Evolutionary conservation across 495 filamentous ascomycete species (phyloP).

Genomic region (Talaromyces borbonicus): DNA sequence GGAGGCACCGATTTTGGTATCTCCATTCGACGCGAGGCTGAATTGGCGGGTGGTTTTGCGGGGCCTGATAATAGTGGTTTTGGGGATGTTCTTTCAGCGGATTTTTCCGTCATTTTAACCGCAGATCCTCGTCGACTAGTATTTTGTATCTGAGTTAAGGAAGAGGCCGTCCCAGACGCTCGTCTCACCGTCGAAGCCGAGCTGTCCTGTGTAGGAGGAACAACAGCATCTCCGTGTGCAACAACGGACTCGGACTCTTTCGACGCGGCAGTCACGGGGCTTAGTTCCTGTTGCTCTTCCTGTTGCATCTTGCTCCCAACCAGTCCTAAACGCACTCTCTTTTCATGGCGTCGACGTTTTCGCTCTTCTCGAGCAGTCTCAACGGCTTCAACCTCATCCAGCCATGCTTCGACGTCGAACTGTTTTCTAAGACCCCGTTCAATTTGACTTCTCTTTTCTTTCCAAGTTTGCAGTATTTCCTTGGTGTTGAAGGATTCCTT

Average conservation of each 20-base stretch:
- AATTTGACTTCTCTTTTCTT: conserved; percentile 37
- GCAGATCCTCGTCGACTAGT: too few species aligned
- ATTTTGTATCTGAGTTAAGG: too few species aligned
- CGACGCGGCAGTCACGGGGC: conserved; percentile 1
- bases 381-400: conserved; percentile 19
- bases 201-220: too few species aligned
- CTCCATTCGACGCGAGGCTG: conserved; percentile 1
- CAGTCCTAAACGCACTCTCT: conserved; percentile 26
- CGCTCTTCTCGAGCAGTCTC: conserved; percentile 25
- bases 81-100: too few species aligned
- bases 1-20: background rate
- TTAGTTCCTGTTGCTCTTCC: background rate
- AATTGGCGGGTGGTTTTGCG: background rate
- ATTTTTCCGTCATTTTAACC: too few species aligned
- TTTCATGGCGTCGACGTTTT: conserved; percentile 38
- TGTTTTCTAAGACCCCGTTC: conserved; percentile 22
- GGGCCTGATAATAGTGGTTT: too few species aligned
- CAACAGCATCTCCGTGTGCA: too few species aligned
- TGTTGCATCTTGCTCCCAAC: conserved; percentile 6
- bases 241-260: too few species aligned
- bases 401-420: conserved; percentile 42
- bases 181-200: too few species aligned
- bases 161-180: too few species aligned
- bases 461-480: conserved; percentile 43
- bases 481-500: conserved; percentile 38